Base-by-base conservation (phyloP, 257 asterid species). In the Cordia subcordata region DNA sequence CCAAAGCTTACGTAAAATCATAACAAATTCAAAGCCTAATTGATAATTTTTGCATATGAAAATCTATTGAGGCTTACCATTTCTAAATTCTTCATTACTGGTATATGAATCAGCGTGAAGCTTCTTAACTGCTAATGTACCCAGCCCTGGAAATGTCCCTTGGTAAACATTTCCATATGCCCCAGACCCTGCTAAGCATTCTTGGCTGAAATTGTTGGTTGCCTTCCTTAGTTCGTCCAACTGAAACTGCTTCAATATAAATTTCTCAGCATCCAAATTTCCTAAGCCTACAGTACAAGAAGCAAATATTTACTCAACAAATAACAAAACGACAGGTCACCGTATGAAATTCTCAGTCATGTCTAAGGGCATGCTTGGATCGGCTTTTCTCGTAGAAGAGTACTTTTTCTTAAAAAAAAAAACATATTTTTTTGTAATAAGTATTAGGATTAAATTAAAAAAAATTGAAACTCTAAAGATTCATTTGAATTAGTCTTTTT, bases 131-230 rank as follows among this genome's bases (percentile, higher is more conserved):
- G 87, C 92, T 40, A 87, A 64, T 19, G 65, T 70, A 51, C 77
- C 86, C 56, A 72, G 76, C 8, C 6, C 57, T 8, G 65, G 79
- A 57, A 88, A 82, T 4, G 75, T 64, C 22, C 92, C 96, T n/a
- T 66, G 27, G 61, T 85, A 88, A 21, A 88, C 89, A 53, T 85
- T 75, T 22, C 89, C 92, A 71, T 81, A 88, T 13, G 89, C 90
- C 22, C 94, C 96, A 23, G 61, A 65, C 0, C 96, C 96, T 15
- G 85, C 71, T 62, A 82, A 66, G 67, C 75, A 80, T 10, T 62
- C 78, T 37, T 56, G 11, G 81, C 94, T 79, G 71, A 88, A 88
- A 72, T 88, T 82, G 14, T 85, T 58, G 11, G 96, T 82, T 22
- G 94, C 92, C 68, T 74, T 85, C 66, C 69, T 63, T 12, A 87